Evolutionary conservation across 1,139 yeast species (phyloP).

Genomic region (Tardiomyces digboiensis): DNA sequence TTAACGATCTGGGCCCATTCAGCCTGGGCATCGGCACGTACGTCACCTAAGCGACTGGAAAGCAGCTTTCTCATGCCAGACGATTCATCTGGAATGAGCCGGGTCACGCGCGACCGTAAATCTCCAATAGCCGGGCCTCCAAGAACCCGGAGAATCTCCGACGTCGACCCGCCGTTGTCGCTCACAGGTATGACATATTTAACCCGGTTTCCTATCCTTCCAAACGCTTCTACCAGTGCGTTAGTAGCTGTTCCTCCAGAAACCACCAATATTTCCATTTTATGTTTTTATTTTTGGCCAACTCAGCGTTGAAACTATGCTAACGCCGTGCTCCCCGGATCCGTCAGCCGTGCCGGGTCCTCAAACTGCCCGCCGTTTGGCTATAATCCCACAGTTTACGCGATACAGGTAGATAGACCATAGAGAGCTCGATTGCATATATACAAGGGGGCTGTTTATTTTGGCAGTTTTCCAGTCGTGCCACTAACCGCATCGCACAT

Average conservation of each 20-base stretch:
- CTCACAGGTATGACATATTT: constrained; percentile 74
- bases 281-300: too few species aligned
- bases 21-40: constrained; percentile 41
- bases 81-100: constrained; percentile 46
- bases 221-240: constrained; percentile 44
- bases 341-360: too few species aligned
- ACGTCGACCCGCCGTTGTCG: constrained; percentile 94
- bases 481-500: neutral
- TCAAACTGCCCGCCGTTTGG: too few species aligned
- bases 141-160: constrained; percentile 77
- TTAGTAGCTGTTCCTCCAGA: constrained; percentile 79
- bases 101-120: constrained; percentile 68
- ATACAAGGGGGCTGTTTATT: neutral
- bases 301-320: too few species aligned
- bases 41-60: constrained; percentile 50
- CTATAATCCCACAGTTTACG: too few species aligned
- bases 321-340: too few species aligned
- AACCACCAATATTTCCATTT: constrained; percentile 26
- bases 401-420: too few species aligned
- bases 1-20: constrained; percentile 79
- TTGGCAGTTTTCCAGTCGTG: neutral
- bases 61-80: constrained; percentile 35
- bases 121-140: constrained; percentile 98
- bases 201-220: constrained; percentile 32
- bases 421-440: too few species aligned